Evolutionary conservation across 208 protist genomes (phyloP).

Genomic region (Trypanosoma cruzi): DNA sequence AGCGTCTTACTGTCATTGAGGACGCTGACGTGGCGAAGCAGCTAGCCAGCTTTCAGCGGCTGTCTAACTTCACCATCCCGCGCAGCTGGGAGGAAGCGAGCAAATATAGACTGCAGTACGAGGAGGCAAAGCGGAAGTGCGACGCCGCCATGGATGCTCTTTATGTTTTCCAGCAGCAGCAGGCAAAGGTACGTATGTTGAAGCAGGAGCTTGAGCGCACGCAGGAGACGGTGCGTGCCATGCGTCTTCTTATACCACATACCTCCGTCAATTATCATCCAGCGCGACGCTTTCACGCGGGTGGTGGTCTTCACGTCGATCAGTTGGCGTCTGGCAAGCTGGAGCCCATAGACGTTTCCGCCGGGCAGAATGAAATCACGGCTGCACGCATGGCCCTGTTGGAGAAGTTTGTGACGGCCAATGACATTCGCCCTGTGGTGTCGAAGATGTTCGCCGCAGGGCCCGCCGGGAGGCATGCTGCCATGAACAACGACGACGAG

Average conservation of each 20-base stretch:
- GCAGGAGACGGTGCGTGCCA: conserved; percentile 28
- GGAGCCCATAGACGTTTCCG: conserved; percentile 22
- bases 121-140: conserved; percentile 25
- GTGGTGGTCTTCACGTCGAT: conserved; percentile 20
- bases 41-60: conserved; percentile 30
- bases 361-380: conserved; percentile 2
- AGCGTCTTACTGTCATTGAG: conserved; percentile 34
- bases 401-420: conserved; percentile 27
- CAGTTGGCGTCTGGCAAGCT: conserved; percentile 5
- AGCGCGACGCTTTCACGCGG: conserved; percentile 28
- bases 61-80: conserved; percentile 33
- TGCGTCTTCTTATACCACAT: conserved; percentile 13
- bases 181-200: conserved; percentile 33
- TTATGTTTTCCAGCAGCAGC: conserved; percentile 36
- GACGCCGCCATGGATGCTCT: conserved; percentile 32
- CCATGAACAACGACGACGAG: conserved; percentile 10
- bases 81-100: conserved; percentile 36
- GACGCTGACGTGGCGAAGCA: conserved; percentile 32
- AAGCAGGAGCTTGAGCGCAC: conserved; percentile 31
- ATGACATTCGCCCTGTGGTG: conserved; percentile 18
- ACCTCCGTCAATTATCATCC: conserved; percentile 27
- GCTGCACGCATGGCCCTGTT: conserved; percentile 14
- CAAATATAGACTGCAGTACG: conserved; percentile 33
- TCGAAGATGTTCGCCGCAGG: conserved; percentile 12
- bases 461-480: background rate